Conservation (phyloP, 441 rosid genomes). For the Croton setiger region DNA sequence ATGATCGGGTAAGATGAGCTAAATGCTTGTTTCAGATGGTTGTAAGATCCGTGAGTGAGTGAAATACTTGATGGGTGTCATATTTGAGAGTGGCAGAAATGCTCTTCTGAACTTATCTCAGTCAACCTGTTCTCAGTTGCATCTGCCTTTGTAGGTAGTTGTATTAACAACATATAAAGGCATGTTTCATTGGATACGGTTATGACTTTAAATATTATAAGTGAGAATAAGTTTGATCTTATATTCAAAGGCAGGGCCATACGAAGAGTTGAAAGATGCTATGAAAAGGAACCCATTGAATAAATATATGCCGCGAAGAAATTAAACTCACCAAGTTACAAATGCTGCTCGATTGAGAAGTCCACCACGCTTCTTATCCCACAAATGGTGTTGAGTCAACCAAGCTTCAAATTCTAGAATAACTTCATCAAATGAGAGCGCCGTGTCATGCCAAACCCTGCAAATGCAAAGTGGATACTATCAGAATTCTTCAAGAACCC, state of each 20-base stretch:
- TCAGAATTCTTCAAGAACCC: constrained; percentile 3
- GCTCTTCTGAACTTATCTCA: background rate
- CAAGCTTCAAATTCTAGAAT: constrained; percentile 80
- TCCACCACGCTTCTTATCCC: constrained; percentile 53
- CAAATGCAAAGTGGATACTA: constrained; percentile 20
- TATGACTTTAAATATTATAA: constrained; percentile 4
- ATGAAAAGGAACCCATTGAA: background rate
- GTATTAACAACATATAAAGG: background rate
- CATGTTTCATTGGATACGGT: background rate
- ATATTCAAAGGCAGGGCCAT: background rate
- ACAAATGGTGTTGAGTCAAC: constrained; percentile 61
- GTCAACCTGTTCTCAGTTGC: background rate
- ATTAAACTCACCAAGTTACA: constrained; percentile 75
- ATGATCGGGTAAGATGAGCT: background rate
- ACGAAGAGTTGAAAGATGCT: background rate
- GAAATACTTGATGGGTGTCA: too few relatives aligned
- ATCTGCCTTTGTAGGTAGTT: background rate
- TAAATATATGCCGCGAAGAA: background rate
- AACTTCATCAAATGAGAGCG: constrained; percentile 73
- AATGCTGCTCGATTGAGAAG: constrained; percentile 71
- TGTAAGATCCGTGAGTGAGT: too few relatives aligned
- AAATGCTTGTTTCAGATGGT: background rate
- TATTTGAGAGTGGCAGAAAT: background rate
- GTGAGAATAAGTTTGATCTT: background rate
- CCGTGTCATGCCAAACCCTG: constrained; percentile 98